Percentiles rank a stretch among this genome's conserved stretches.
These are phyloP conservation scores for Coccomyxa subellipsoidea DNA, from an alignment of 163 green algal species.

Conservation along the genomic window DNA sequence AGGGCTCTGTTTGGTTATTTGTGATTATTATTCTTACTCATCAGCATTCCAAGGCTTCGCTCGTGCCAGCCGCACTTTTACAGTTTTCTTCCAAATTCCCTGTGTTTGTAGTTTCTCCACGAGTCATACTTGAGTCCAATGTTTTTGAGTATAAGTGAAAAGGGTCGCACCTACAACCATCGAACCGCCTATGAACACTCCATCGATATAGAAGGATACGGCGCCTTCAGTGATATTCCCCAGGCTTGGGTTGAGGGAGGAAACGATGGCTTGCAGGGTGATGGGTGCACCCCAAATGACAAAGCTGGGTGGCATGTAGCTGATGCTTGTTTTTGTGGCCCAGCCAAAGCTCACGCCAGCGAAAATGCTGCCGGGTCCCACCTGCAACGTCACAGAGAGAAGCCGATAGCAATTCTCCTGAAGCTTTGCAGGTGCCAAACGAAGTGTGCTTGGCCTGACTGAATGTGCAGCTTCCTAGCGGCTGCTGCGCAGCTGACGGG, in stretches of 20 bases:
- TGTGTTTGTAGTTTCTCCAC: too few relatives aligned
- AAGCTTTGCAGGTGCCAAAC: not conserved
- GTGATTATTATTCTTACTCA: too few relatives aligned
- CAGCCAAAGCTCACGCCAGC: not conserved
- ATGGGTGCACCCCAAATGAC: not conserved
- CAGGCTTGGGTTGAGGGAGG: not conserved
- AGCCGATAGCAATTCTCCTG: too few relatives aligned
- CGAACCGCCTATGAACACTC: not conserved
- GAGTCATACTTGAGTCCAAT: too few relatives aligned
- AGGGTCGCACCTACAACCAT: not conserved
- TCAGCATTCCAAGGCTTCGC: too few relatives aligned
- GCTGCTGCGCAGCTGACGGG: not conserved
- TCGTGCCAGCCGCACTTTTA: too few relatives aligned
- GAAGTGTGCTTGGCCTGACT: not conserved
- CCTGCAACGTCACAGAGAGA: not conserved
- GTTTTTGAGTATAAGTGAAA: not conserved
- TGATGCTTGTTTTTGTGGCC: not conserved
- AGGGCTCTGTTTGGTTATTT: too few relatives aligned
- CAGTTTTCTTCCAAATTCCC: too few relatives aligned
- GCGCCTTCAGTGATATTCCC: not conserved
- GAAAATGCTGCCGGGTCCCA: not conserved
- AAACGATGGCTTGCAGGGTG: not conserved
- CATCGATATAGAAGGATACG: not conserved
- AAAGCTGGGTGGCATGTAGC: not conserved
- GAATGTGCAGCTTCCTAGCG: not conserved